Base-by-base conservation (phyloP, 352 stramenopile species). In the Peronosclerospora sorghi region DNA sequence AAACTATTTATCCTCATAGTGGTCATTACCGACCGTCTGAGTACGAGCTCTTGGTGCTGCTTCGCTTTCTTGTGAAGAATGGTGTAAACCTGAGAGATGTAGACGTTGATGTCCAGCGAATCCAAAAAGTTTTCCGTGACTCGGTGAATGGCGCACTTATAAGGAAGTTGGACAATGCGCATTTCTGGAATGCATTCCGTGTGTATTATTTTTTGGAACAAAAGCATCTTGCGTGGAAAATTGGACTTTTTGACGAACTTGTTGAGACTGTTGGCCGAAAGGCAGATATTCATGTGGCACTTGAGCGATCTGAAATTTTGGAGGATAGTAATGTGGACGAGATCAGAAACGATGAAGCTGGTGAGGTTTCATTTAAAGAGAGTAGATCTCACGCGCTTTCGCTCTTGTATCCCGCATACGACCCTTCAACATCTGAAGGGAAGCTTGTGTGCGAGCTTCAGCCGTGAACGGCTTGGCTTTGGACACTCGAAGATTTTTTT, bases 11-110 rank as follows among this genome's bases (percentile, higher is more conserved):
- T 74, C 94, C 95, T n/a, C 95, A 98, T 70, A 97, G 88, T 15
- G 95, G 95, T 50, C 95, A 98, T 60, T 98, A 98, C 54, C 80
- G 95, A 27, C 95, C 95, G 26, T 89, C 83, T 15, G 94, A 98
- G 61, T 83, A 93, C 42, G 87, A 98, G 57, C 73, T 98, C 45
- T 75, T 97, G 34, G 76, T 95, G 52, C 72, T 97, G 51, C 69
- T 98, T 10, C 88, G 86, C 40, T 97, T 97, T 44, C 65, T 98
- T 28, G 69, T 96, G 32, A 67, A 76, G n/a, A 77, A 84, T 26
- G 84, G 89, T 18, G 75, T 98, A 13, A 83, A 96, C 48, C 53
- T 98, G 29, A 69, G 61, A 23, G 73, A 83, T 24, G 82, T 98
- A 37, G 58, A 91, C 17, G 88, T 98, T 12, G 95, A 98, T 41